Base-by-base conservation (phyloP, 805 yeast genomes). In the Candida schatavii region DNA sequence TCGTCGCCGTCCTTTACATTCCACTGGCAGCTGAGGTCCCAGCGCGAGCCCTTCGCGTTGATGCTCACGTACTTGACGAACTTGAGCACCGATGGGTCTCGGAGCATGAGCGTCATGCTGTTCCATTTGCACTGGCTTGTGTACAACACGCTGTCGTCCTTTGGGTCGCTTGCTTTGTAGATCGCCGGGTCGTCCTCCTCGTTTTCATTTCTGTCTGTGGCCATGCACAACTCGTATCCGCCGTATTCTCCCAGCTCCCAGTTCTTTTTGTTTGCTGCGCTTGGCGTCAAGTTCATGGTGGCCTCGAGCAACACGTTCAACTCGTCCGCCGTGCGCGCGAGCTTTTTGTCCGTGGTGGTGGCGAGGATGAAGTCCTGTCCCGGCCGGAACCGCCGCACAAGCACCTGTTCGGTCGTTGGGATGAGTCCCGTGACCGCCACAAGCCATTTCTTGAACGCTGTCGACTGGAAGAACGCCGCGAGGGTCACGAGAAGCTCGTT, bases 351-450 rank as follows among this genome's bases (percentile, higher is more conserved):
- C 0, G 77, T 65, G 2, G 78, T 66, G 0, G 98, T 87, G 0
- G 99, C 99, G 35, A 93, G 66, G 3, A 91, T 90, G 62, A 87
- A 93, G 61, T 93, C 99, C 22, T 79, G 82, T 3, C 98, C 99
- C 1, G 97, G 99, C 53, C 99, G 78, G 67, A 93, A 93, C 48
- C 97, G 72, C 55, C 99, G 76, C 5, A 87, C 76, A 20, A 90
- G 57, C 1, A 85, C 66, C 50, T 84, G 87, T 48, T 85, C 86
- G 37, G 82, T 75, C 3, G 80, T 65, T 6, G 85, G 80, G 2
- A 75, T 61, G 41, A 88, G 55, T 13, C 80, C 75, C 0, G 97
- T 85, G 2, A 90, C 58, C 2, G 65, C 44, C 17, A 69, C 64
- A 35, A 93, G 58, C 84, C 93, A 90, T 57, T 83, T 81, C 36